phyloP scores from a whole-genome alignment of 176 grass and related monocot genomes.

The Carex pumila region DNA sequence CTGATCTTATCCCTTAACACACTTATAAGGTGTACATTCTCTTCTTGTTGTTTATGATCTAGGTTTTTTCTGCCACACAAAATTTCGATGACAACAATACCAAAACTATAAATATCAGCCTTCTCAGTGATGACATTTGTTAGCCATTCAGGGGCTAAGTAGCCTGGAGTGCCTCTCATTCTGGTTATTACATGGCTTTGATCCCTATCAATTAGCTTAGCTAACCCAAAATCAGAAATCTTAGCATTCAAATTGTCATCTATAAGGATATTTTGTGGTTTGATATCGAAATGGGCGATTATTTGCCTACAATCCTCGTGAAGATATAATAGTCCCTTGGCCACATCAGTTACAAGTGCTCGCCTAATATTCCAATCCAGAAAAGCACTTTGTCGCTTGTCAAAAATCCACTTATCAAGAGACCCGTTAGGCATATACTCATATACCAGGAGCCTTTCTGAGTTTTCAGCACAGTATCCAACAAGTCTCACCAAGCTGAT shows the following conservation, averaged over 20 bases:
- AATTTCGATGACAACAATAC: conserved; percentile 44
- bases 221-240: conserved; percentile 50
- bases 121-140: conserved; percentile 41
- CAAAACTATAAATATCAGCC: conserved; percentile 42
- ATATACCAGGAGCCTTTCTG: conserved; percentile 42
- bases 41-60: conserved; percentile 34
- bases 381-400: not conserved
- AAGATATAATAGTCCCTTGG: conserved; percentile 39
- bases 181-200: conserved; percentile 46
- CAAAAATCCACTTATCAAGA: conserved; percentile 56
- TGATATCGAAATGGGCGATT: conserved; percentile 60
- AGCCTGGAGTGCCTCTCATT: conserved; percentile 45
- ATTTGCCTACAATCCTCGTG: conserved; percentile 41
- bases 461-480: conserved; percentile 45
- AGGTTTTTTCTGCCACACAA: conserved; percentile 47
- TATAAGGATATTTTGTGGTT: conserved; percentile 57
- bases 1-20: conserved; percentile 31
- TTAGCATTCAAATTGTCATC: conserved; percentile 40
- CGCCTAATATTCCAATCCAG: conserved; percentile 41
- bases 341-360: conserved; percentile 32
- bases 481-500: conserved; percentile 41
- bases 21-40: conserved; percentile 27
- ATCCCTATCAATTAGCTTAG: conserved; percentile 44
- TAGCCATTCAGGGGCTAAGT: conserved; percentile 51
- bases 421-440: conserved; percentile 56